Conservation (phyloP, 2,329 filamentous ascomycete species). For the Hymenoscyphus fructigenus region DNA sequence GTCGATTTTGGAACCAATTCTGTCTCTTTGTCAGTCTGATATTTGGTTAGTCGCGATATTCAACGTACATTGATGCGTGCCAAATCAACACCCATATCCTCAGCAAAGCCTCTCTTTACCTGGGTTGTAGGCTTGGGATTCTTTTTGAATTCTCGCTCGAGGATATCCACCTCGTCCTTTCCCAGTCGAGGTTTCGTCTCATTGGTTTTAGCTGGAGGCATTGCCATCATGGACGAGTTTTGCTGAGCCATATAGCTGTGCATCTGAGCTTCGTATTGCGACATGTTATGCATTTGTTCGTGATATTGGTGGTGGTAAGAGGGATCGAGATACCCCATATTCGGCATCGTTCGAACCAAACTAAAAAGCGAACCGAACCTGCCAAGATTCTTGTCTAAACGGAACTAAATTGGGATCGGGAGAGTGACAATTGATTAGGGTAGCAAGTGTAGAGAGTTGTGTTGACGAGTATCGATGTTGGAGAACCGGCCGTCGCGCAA, state of each 20-base stretch:
- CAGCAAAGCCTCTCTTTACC: conserved; percentile 59
- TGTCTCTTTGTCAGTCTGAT: conserved; percentile 39
- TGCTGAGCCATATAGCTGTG: conserved; percentile 26
- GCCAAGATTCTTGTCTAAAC: conserved; percentile 8
- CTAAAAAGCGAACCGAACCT: conserved; percentile 10
- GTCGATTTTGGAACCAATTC: conserved; percentile 70
- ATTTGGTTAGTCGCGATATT: conserved; percentile 36
- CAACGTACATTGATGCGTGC: conserved; percentile 62
- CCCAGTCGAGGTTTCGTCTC: conserved; percentile 44
- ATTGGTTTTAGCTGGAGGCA: conserved; percentile 30
- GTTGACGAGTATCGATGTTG: not conserved
- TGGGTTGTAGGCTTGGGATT: conserved; percentile 65
- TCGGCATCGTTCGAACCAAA: conserved; percentile 22
- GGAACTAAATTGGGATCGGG: not conserved
- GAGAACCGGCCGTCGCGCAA: not conserved
- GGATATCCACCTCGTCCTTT: conserved; percentile 58
- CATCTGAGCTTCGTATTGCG: conserved; percentile 25
- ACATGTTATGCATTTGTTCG: conserved; percentile 23
- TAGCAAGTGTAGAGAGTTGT: not conserved
- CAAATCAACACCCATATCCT: conserved; percentile 61
- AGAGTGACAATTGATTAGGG: not conserved
- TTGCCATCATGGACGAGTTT: conserved; percentile 37
- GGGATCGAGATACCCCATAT: conserved; percentile 33
- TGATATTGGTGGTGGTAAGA: conserved; percentile 26
- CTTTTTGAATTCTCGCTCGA: conserved; percentile 62